phyloP scores from a whole-genome alignment of 1,139 yeast species.

The Pichia sp. region DNA sequence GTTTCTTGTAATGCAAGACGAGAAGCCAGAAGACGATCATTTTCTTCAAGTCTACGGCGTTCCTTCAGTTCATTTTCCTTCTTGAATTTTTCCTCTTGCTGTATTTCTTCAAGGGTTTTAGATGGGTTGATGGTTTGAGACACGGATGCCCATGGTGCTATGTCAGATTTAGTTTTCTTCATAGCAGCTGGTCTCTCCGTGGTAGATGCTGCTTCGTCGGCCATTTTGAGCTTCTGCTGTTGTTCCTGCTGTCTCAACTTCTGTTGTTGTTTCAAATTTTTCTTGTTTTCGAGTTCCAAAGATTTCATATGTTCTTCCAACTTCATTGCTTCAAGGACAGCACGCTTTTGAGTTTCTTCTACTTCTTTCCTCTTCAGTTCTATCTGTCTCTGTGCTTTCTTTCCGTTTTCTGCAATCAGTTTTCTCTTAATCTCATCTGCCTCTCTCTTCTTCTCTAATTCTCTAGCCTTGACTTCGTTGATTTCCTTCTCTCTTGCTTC shows the following conservation, averaged over 20 bases:
- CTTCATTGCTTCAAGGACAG: constrained; percentile 5
- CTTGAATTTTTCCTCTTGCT: constrained; percentile 59
- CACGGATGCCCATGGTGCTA: constrained; percentile 57
- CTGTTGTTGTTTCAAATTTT: constrained; percentile 6
- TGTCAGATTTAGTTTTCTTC: constrained; percentile 22
- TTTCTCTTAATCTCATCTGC: not conserved
- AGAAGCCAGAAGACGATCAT: constrained; percentile 30
- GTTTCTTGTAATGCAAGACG: constrained; percentile 29
- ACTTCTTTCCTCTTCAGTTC: not conserved
- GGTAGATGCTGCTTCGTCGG: not conserved
- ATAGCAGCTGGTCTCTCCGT: not conserved
- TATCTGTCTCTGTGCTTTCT: not conserved
- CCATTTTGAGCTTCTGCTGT: not conserved
- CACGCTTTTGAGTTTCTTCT: constrained; percentile 1
- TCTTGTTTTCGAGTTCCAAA: constrained; percentile 8
- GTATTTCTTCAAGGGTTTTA: constrained; percentile 67
- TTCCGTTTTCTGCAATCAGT: not conserved
- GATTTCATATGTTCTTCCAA: constrained; percentile 11
- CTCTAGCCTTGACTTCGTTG: not conserved
- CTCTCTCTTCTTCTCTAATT: not conserved
- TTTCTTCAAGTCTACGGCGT: constrained; percentile 22
- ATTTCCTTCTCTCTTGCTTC: not conserved
- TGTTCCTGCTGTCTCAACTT: constrained; percentile 5
- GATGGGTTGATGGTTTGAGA: constrained; percentile 36
- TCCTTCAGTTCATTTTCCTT: constrained; percentile 28